A percentile compares a stretch with the other conserved stretches of the same genome.
These are phyloP conservation scores for Trichophyton equinum DNA, from an alignment of 2,329 filamentous ascomycete species.

Conservation along the genomic window DNA sequence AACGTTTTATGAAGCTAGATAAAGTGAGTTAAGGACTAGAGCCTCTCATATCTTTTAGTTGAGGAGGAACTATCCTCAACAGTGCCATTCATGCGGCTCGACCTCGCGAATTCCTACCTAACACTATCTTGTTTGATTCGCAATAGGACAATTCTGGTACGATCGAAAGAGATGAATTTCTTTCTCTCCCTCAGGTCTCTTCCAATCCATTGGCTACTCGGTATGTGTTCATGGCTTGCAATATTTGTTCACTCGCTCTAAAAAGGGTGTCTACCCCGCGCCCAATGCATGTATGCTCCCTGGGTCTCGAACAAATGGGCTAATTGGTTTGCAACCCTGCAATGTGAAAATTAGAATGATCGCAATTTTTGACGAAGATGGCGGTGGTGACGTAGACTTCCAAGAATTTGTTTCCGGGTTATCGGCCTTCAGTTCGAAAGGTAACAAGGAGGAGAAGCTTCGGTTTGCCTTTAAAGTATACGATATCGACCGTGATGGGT, in stretches of 20 bases:
- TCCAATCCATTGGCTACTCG: slow-evolving; percentile 94
- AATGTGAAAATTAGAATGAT: slow-evolving; percentile 65
- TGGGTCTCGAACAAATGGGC: background rate
- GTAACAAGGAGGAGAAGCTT: slow-evolving; percentile 98
- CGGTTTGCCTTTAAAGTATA: slow-evolving; percentile 98
- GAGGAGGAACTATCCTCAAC: background rate
- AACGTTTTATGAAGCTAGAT: slow-evolving; percentile 98
- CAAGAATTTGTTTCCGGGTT: slow-evolving; percentile 96
- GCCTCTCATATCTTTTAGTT: background rate
- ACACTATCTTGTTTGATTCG: background rate
- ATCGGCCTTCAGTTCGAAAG: slow-evolving; percentile 91
- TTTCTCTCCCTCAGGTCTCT: slow-evolving; percentile 91
- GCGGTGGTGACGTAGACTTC: slow-evolving; percentile 94
- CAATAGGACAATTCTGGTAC: slow-evolving; percentile 88
- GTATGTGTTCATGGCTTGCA: slow-evolving; percentile 36
- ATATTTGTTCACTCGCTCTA: background rate
- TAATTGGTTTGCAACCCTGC: background rate
- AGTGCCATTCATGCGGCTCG: background rate
- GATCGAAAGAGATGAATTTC: slow-evolving; percentile 96
- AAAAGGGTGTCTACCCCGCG: background rate
- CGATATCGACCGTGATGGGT: slow-evolving; percentile 96
- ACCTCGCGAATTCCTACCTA: background rate
- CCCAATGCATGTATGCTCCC: background rate
- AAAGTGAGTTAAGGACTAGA: slow-evolving; percentile 48
- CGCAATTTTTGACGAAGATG: slow-evolving; percentile 97